Evolutionary conservation across 768 basidiomycete species (phyloP).

Genomic region (Tulasnella sp.): DNA sequence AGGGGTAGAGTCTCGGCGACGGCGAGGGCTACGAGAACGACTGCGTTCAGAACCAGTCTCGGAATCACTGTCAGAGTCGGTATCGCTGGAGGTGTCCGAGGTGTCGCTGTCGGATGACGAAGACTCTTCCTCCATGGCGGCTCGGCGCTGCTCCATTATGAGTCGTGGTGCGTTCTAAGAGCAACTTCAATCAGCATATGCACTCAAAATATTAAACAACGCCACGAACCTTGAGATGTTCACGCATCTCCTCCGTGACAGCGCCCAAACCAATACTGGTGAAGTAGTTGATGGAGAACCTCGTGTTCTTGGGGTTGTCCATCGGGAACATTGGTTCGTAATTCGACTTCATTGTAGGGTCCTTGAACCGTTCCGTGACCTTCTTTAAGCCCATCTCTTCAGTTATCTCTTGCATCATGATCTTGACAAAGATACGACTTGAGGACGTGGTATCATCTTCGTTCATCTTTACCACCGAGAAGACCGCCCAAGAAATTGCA

Average conservation of each 20-base stretch:
- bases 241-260: slow-evolving; percentile 93
- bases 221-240: slow-evolving; percentile 73
- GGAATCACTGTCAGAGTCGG: slow-evolving; percentile 24
- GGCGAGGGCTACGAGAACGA: slow-evolving; percentile 21
- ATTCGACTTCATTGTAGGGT: slow-evolving; percentile 65
- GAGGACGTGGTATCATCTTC: slow-evolving; percentile 97
- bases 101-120: slow-evolving; percentile 35
- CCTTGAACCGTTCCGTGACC: slow-evolving; percentile 84
- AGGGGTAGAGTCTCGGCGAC: slow-evolving; percentile 23
- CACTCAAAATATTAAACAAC: neutral
- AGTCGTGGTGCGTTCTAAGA: slow-evolving; percentile 78
- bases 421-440: slow-evolving; percentile 95
- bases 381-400: slow-evolving; percentile 86
- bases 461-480: slow-evolving; percentile 83
- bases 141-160: slow-evolving; percentile 90
- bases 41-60: slow-evolving; percentile 35
- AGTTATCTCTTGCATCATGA: slow-evolving; percentile 90
- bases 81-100: slow-evolving; percentile 27
- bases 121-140: slow-evolving; percentile 65
- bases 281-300: slow-evolving; percentile 96
- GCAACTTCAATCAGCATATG: neutral
- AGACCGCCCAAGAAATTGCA: slow-evolving; percentile 78
- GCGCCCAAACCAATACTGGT: slow-evolving; percentile 87
- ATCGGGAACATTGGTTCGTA: slow-evolving; percentile 88
- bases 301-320: slow-evolving; percentile 93